Evolutionary conservation across 441 rosid genomes (phyloP), one percentile per base, ranked within the genome.

Genomic region (Aleurites moluccanus): DNA sequence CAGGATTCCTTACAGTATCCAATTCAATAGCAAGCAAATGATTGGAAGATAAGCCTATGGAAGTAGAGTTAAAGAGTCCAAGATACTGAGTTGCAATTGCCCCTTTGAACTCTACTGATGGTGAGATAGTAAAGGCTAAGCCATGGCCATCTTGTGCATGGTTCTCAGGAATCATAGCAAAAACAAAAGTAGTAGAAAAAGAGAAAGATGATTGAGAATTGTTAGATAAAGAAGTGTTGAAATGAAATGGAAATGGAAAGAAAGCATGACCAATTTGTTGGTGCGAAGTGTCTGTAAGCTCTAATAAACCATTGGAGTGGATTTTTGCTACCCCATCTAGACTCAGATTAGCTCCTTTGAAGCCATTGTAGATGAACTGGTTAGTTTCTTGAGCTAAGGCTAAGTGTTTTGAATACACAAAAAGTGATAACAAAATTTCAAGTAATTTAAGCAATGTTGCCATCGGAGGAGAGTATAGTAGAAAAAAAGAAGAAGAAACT

Each of bases 1-100:
- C 93, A 8, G 23, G 6, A 60, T 74, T 88, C 18, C 0, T 0
- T 23, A 85, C 42, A 0, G 87, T 86, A 59, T 89, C 95, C 0
- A 92, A 81, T 78, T 92, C 93, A 6, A 92, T 75, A 3, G 90
- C 93, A 2, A 89, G 27, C 11, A 88, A 57, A 33, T 80, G 90
- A 60, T 83, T 88, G 2, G 86, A 55, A 15, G 80, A 5, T 15
- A 44, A 52, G 30, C 89, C 89, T 13, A 67, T 42, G 7, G 73
- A 77, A 4, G 84, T 52, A 0, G 62, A 53, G 35, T 87, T 88
- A 52, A 90, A 85, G 25, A 90, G 79, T 23, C 96, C 96, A 15
- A 89, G 74, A 77, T 73, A 82, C 38, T 76, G 69, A 57, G 50
- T 23, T 40, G 84, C 78, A 20, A 15, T 14, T 3, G 89, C 88